phyloP scores from a whole-genome alignment of 148 eudicot species.

The Camellia lanceoleosa region DNA sequence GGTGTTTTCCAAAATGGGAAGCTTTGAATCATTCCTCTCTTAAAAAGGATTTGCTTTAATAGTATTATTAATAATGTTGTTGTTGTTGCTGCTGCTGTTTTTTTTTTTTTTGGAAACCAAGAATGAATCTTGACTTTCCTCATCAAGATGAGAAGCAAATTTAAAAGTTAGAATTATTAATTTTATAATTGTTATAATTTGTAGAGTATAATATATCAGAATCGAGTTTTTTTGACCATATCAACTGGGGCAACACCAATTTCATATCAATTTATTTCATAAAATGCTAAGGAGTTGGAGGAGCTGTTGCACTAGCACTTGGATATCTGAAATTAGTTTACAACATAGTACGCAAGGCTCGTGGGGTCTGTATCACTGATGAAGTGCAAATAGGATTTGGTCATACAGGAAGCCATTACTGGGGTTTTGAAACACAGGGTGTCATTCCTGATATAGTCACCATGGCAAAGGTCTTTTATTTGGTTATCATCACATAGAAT shows the following conservation, averaged over 20 bases:
- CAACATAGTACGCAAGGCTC: constrained; percentile 82
- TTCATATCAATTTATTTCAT: not conserved
- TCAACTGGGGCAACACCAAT: not conserved
- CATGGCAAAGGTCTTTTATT: constrained; percentile 74
- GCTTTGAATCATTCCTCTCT: too few species aligned
- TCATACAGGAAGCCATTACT: constrained; percentile 85
- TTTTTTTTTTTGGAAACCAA: too few species aligned
- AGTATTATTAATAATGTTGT: too few species aligned
- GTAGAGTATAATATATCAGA: too few species aligned
- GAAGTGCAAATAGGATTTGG: constrained; percentile 98
- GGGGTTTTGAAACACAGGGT: constrained; percentile 91
- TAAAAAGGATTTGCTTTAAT: too few species aligned
- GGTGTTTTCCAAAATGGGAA: too few species aligned
- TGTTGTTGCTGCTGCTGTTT: too few species aligned
- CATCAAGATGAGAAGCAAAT: too few species aligned
- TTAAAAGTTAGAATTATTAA: too few species aligned
- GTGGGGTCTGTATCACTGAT: constrained; percentile 91
- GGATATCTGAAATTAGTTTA: constrained; percentile 83
- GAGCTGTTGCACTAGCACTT: constrained; percentile 95
- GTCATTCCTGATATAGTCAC: constrained; percentile 89
- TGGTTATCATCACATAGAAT: too few species aligned
- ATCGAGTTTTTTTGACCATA: not conserved
- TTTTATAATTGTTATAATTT: too few species aligned
- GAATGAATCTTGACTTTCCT: too few species aligned
- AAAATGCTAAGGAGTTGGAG: constrained; percentile 79